Conservation (phyloP, 1,284 basidiomycete genomes). For the Austroboletus olivaceoglutinosus region DNA sequence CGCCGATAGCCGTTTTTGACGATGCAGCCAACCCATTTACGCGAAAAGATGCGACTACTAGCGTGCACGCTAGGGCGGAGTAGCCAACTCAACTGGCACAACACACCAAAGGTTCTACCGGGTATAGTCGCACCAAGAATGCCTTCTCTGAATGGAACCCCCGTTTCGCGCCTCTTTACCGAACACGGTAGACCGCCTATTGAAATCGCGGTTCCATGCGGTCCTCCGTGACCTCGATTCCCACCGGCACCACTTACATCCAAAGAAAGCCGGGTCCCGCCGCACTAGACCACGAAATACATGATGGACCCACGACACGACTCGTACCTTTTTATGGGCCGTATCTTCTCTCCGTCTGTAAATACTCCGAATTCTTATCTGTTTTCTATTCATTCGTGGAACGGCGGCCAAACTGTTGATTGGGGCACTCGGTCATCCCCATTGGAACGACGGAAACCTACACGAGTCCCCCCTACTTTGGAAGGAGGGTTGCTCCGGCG, state of each 20-base stretch:
- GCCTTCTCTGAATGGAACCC: neutral
- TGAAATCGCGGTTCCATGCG: conserved; percentile 3
- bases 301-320: conserved; percentile 1
- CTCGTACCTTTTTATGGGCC: neutral
- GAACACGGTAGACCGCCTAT: conserved; percentile 1
- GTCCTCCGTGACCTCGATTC: conserved; percentile 4
- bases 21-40: neutral
- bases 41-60: neutral
- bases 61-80: neutral
- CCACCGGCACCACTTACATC: conserved; percentile 2
- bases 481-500: conserved; percentile 8
- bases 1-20: neutral
- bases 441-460: conserved; percentile 1
- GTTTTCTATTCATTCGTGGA: neutral
- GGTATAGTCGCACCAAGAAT: neutral
- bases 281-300: neutral
- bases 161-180: neutral
- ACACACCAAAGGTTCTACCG: conserved; percentile 7
- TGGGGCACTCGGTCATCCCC: conserved; percentile 1
- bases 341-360: conserved; percentile 2
- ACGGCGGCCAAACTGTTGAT: neutral
- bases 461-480: neutral
- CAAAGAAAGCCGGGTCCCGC: neutral
- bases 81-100: neutral
- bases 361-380: neutral